Base-by-base conservation (phyloP, 2,329 filamentous ascomycete genomes). In the Talaromyces sp. region DNA sequence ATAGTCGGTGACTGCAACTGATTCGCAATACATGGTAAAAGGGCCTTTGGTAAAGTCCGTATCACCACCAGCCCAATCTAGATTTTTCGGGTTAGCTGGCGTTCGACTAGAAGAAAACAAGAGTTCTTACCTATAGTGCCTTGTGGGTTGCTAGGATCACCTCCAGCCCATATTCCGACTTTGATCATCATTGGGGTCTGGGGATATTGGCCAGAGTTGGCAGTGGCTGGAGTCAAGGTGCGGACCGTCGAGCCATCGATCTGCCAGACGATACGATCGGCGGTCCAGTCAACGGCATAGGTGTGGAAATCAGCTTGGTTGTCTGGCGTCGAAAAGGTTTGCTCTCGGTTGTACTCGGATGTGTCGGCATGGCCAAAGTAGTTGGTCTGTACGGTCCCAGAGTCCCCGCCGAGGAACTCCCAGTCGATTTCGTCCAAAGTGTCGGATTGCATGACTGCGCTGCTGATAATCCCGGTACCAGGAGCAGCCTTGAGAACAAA, bases 181-280 rank as follows among this genome's bases (percentile, higher is more conserved):
- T 94, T 96, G 78, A 98, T 80, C 77, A 92, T 89, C 92, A 96
- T 96, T 4, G 95, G 95, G 0, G 92, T 92, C 79, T 99, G 95
- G 7, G 95, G 95, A 73, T 96, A 99, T 76, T 96, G 90, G 65
- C 72, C 70, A 44, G 82, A 72, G 64, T 88, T 85, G 63, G 93
- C 90, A 58, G 90, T 87, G 56, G 79, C 81, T 47, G 86, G 85
- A 54, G 83, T 87, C 62, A 97, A 83, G 10, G 90, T 89, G 63
- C 95, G 89, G 56, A 97, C 86, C 5, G 89, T 87, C 14, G 82
- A 85, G 61, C 89, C 90, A 72, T 90, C 90, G 65, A 96, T 90
- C 65, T 88, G 87, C 93, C 94, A 99, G 42, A 92, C 83, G 71
- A 97, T 89, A 72, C 92, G 88, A 59, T 89, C 84, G 44, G 87